A percentile compares a stretch with the other conserved stretches of the same genome.
These are phyloP conservation scores for Pachysolen tannophilus DNA, from an alignment of 805 yeast species.

Conservation along the genomic window DNA sequence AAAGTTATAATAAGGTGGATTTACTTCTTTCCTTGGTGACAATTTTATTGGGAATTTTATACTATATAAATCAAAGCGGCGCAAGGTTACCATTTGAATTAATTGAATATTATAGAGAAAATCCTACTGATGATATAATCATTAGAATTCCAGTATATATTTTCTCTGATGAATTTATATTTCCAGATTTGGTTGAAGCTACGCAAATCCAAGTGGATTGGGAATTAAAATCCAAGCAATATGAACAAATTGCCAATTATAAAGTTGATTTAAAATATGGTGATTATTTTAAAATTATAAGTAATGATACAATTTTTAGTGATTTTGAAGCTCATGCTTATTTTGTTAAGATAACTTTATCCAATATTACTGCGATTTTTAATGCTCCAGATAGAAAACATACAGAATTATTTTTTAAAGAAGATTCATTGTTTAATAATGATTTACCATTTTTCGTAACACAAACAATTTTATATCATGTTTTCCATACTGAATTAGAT, in stretches of 20 bases:
- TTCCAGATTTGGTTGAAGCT: constrained; percentile 64
- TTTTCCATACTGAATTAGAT: constrained; percentile 20
- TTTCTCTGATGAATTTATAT: constrained; percentile 35
- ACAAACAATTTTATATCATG: constrained; percentile 27
- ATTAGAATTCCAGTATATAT: constrained; percentile 35
- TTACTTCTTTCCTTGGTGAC: no score
- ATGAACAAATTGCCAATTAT: constrained; percentile 13
- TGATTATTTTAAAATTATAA: constrained; percentile 3
- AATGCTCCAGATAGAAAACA: constrained; percentile 17
- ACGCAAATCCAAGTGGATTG: constrained; percentile 37
- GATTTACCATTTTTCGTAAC: constrained; percentile 43
- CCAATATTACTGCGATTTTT: constrained; percentile 18
- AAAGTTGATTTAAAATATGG: constrained; percentile 16
- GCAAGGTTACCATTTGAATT: no score
- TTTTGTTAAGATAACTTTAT: constrained; percentile 13
- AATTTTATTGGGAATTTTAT: no score
- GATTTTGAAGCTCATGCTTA: constrained; percentile 13
- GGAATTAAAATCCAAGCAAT: constrained; percentile 20
- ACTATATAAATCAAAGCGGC: no score
- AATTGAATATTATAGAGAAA: constrained; percentile 16
- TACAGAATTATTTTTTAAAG: constrained; percentile 25
- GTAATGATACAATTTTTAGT: background rate
- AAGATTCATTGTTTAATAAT: constrained; percentile 32
- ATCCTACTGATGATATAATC: constrained; percentile 33
- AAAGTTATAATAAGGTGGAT: no score